Conservation (phyloP, 1,284 basidiomycete species). For the Volvariella volvacea region DNA sequence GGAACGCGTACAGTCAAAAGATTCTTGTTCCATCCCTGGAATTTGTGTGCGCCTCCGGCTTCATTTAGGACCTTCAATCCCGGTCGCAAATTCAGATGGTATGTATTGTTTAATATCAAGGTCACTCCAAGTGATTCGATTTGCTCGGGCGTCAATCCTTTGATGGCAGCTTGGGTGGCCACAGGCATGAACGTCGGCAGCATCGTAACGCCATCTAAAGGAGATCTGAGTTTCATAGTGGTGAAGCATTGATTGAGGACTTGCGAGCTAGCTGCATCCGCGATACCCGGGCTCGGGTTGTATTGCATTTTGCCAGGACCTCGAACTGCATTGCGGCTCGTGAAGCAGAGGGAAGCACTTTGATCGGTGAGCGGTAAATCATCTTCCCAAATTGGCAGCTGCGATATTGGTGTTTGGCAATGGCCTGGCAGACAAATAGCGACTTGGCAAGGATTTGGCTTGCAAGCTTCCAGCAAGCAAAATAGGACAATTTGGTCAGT, state of each 20-base stretch:
- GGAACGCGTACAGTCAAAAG: constrained; percentile 59
- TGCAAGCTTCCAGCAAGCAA: too few relatives aligned
- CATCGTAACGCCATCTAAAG: constrained; percentile 68
- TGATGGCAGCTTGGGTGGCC: constrained; percentile 82
- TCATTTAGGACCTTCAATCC: constrained; percentile 64
- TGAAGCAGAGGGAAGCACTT: too few relatives aligned
- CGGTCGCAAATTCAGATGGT: constrained; percentile 77
- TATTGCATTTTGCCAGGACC: constrained; percentile 69
- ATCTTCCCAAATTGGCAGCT: too few relatives aligned
- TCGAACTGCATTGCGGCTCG: constrained; percentile 65
- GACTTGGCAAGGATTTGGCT: too few relatives aligned
- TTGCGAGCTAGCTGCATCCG: constrained; percentile 66
- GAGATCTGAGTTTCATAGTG: constrained; percentile 2
- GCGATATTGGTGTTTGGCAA: too few relatives aligned
- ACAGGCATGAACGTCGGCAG: constrained; percentile 89
- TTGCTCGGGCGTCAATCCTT: constrained; percentile 80
- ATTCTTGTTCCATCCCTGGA: constrained; percentile 81
- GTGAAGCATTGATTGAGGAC: constrained; percentile 13
- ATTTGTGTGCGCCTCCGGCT: constrained; percentile 75
- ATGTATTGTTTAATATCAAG: constrained; percentile 81
- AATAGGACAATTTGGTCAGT: too few relatives aligned
- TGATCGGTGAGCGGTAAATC: too few relatives aligned
- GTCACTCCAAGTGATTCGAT: constrained; percentile 74
- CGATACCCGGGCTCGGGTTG: constrained; percentile 71
- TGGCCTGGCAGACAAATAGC: too few relatives aligned